These are phyloP conservation scores for Erythrophleum fordii DNA, from an alignment of 306 rosid genomes.

Conservation along the genomic window DNA sequence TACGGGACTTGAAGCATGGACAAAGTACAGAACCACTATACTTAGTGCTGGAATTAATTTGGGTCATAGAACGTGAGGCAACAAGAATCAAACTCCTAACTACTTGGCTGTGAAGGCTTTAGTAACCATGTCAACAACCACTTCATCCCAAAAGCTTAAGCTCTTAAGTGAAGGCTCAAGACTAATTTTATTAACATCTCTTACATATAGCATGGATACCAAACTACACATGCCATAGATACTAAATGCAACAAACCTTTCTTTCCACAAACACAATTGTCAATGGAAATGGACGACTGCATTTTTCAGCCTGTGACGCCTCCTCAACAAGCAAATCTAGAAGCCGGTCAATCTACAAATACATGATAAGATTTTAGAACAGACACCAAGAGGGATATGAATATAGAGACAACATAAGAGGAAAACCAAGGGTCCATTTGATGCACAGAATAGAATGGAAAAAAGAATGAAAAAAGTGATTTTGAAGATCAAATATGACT, in stretches of 20 bases:
- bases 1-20: background rate
- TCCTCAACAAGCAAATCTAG: conserved; percentile 83
- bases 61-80: background rate
- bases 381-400: conserved; percentile 28
- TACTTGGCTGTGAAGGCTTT: background rate
- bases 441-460: no score
- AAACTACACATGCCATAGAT: background rate
- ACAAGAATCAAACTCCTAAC: background rate
- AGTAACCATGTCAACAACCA: background rate
- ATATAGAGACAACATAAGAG: background rate
- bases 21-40: background rate
- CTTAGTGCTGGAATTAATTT: background rate
- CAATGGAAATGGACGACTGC: conserved; percentile 73
- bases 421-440: no score
- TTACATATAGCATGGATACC: conserved; percentile 5
- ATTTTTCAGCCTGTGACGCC: conserved; percentile 70
- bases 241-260: conserved; percentile 55
- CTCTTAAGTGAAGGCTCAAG: background rate
- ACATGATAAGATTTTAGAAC: conserved; percentile 30
- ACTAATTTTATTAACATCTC: background rate
- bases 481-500: no score
- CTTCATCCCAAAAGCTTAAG: background rate
- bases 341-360: conserved; percentile 75
- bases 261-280: conserved; percentile 91
- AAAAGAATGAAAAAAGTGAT: no score